Conservation (phyloP, 2,329 filamentous ascomycete genomes). For the Fusarium sp. region DNA sequence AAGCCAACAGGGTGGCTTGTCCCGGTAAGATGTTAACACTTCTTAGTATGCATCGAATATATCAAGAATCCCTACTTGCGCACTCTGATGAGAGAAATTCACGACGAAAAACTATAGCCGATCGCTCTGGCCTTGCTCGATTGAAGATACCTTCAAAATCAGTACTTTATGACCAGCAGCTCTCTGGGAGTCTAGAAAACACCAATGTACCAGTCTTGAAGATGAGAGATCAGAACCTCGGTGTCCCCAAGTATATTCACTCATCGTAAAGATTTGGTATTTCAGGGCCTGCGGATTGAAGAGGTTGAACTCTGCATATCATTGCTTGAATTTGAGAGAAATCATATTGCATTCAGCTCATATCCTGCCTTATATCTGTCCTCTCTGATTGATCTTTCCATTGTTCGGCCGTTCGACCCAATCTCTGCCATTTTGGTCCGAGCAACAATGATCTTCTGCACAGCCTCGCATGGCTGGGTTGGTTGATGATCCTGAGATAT, state of each 20-base stretch:
- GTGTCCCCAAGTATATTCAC: too few species aligned
- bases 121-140: too few species aligned
- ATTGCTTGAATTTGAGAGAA: background rate
- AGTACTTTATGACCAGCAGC: too few species aligned
- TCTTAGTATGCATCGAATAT: too few species aligned
- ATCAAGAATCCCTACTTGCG: too few species aligned
- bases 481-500: background rate
- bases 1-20: too few species aligned
- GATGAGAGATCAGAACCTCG: too few species aligned
- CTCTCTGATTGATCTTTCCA: background rate
- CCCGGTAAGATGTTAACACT: too few species aligned
- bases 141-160: too few species aligned
- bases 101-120: too few species aligned
- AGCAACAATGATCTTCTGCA: background rate
- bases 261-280: background rate
- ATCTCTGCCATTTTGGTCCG: background rate
- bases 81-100: too few species aligned
- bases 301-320: background rate
- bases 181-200: too few species aligned
- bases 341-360: conserved; percentile 6
- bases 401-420: background rate
- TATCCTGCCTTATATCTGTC: background rate
- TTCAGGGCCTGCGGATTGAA: background rate
- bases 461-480: background rate
- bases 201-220: background rate